Evolutionary conservation across 2,329 filamentous ascomycete genomes (phyloP).

Genomic region (Sclerotinia borealis): DNA sequence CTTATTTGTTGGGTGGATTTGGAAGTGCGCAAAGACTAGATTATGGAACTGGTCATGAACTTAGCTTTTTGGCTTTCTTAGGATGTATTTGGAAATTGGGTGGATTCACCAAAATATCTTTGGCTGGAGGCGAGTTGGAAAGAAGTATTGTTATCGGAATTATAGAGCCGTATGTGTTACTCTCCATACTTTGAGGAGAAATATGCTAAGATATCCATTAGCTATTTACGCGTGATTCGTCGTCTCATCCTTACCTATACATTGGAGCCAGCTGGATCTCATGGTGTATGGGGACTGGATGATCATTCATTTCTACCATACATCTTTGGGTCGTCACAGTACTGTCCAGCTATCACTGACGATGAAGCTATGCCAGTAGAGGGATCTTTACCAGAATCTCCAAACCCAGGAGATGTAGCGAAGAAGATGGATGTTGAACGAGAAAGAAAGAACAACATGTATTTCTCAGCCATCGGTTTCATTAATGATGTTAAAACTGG

Average conservation of each 20-base stretch:
- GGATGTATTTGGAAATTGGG: constrained; percentile 87
- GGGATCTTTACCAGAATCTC: constrained; percentile 67
- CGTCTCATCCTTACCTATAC: constrained; percentile 84
- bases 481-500: constrained; percentile 96
- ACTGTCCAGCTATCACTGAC: constrained; percentile 66
- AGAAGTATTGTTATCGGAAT: constrained; percentile 75
- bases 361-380: constrained; percentile 64
- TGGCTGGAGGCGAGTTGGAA: constrained; percentile 53
- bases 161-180: constrained; percentile 65
- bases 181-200: constrained; percentile 23
- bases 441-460: constrained; percentile 68
- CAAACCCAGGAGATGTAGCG: constrained; percentile 64
- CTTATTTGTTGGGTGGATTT: constrained; percentile 80
- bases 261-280: constrained; percentile 89
- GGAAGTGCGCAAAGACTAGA: constrained; percentile 85
- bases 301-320: constrained; percentile 94
- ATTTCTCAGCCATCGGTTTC: constrained; percentile 93
- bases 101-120: constrained; percentile 57
- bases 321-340: constrained; percentile 89
- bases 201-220: constrained; percentile 32
- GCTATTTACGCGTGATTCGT: constrained; percentile 75
- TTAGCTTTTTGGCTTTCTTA: constrained; percentile 90
- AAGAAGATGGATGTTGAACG: constrained; percentile 58
- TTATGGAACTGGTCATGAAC: constrained; percentile 92
- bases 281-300: constrained; percentile 98